These are phyloP conservation scores for Aspergillus baeticus DNA, from an alignment of 495 filamentous ascomycete species.

Conservation along the genomic window DNA sequence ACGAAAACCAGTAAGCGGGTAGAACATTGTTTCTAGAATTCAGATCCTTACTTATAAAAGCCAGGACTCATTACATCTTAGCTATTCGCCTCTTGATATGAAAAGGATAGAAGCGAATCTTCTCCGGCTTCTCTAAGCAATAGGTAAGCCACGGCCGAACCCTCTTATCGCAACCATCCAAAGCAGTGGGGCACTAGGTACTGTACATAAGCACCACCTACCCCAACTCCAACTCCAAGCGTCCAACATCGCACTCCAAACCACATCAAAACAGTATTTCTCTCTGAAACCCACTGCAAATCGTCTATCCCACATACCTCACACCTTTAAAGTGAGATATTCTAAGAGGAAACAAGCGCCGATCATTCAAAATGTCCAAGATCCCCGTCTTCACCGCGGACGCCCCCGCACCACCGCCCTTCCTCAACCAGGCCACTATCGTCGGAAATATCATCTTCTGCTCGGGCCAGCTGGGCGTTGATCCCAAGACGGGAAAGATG, in stretches of 20 bases:
- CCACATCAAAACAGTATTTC: too few relatives aligned
- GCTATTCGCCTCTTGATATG: too few relatives aligned
- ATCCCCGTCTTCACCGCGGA: conserved; percentile 30
- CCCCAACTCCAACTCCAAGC: conserved; percentile 1
- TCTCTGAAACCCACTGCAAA: too few relatives aligned
- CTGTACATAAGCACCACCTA: not conserved
- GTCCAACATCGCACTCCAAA: not conserved
- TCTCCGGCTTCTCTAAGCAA: too few relatives aligned
- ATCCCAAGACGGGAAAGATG: conserved; percentile 47
- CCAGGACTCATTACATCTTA: too few relatives aligned
- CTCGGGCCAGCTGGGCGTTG: conserved; percentile 48
- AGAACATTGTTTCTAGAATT: too few relatives aligned
- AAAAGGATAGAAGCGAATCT: not conserved
- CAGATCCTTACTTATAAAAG: too few relatives aligned
- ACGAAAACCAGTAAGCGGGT: too few relatives aligned
- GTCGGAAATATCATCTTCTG: conserved; percentile 45
- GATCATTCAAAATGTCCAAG: conserved; percentile 13
- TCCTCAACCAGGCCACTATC: conserved; percentile 45
- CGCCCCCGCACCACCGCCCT: conserved; percentile 40
- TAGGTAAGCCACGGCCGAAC: too few relatives aligned
- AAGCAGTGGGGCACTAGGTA: conserved; percentile 3
- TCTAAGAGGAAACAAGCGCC: not conserved
- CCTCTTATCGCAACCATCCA: not conserved
- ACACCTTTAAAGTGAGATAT: not conserved
- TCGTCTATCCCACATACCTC: not conserved